These are phyloP conservation scores for Lasiodiplodia theobromae DNA, from an alignment of 2,329 filamentous ascomycete species.

Conservation along the genomic window DNA sequence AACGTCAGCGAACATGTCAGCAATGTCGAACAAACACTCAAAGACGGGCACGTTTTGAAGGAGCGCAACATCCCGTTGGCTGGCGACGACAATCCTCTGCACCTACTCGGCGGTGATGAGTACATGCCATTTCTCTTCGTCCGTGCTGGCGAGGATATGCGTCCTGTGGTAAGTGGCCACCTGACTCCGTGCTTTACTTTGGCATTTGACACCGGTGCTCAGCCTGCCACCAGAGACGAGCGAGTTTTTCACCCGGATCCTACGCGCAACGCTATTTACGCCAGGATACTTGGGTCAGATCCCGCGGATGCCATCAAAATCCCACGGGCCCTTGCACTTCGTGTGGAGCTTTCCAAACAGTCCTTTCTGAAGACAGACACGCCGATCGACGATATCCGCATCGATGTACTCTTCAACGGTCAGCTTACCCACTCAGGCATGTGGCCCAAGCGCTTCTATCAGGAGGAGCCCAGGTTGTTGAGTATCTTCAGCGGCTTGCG, in stretches of 20 bases:
- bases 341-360: slow-evolving; percentile 42
- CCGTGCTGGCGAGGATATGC: slow-evolving; percentile 34
- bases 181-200: not conserved
- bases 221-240: slow-evolving; percentile 13
- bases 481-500: slow-evolving; percentile 50
- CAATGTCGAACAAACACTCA: not conserved
- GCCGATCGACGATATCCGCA: slow-evolving; percentile 48
- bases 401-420: slow-evolving; percentile 59
- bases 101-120: slow-evolving; percentile 30
- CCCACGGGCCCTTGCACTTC: slow-evolving; percentile 40
- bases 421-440: slow-evolving; percentile 46
- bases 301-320: not conserved
- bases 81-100: slow-evolving; percentile 40
- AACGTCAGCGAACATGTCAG: slow-evolving; percentile 29
- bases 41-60: slow-evolving; percentile 34
- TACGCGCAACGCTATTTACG: slow-evolving; percentile 8
- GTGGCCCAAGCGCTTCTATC: slow-evolving; percentile 37
- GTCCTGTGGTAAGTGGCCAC: slow-evolving; percentile 20
- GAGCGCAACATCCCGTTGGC: slow-evolving; percentile 40
- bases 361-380: slow-evolving; percentile 33
- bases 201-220: not conserved
- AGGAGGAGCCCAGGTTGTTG: slow-evolving; percentile 33
- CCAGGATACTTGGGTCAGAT: not conserved
- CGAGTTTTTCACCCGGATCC: slow-evolving; percentile 3
- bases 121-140: slow-evolving; percentile 44